Evolutionary conservation across 345 rosid species (phyloP).

Genomic region (Brassica cretica): DNA sequence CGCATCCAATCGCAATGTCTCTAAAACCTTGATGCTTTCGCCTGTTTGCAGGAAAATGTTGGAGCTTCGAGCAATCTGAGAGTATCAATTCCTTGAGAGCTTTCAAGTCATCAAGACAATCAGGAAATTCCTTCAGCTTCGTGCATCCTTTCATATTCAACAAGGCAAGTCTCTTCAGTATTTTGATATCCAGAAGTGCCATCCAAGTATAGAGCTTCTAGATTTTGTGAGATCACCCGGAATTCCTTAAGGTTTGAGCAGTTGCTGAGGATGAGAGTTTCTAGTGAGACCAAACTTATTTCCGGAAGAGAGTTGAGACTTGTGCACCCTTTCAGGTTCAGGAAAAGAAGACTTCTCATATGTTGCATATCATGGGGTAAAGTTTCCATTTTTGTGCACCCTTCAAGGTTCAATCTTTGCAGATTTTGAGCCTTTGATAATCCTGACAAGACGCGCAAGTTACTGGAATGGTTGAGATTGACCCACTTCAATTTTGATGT

Average conservation of each 20-base stretch:
- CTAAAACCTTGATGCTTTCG: background rate
- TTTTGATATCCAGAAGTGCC: constrained; percentile 6
- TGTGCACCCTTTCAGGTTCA: constrained; percentile 30
- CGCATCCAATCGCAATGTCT: constrained; percentile 9
- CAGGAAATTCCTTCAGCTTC: background rate
- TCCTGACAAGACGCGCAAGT: constrained; percentile 22
- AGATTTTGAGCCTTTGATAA: constrained; percentile 29
- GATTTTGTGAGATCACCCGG: constrained; percentile 6
- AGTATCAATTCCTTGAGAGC: background rate
- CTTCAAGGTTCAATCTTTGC: constrained; percentile 20
- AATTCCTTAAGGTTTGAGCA: constrained; percentile 32
- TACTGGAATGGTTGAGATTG: constrained; percentile 19
- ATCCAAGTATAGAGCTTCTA: constrained; percentile 13
- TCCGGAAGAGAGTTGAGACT: constrained; percentile 7
- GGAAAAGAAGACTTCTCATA: constrained; percentile 6
- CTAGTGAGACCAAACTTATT: background rate
- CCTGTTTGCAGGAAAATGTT: constrained; percentile 1
- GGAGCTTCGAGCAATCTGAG: constrained; percentile 6
- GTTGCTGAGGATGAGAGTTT: constrained; percentile 18
- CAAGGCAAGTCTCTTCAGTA: background rate
- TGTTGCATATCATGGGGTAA: background rate
- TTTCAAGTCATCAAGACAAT: background rate
- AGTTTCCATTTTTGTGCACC: constrained; percentile 22
- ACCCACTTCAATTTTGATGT: constrained; percentile 23
- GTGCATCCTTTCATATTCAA: constrained; percentile 19